Percentiles rank a stretch among this genome's conserved stretches.
Conservation (phyloP, 1,284 basidiomycete species). For the Ustilago trichophora region DNA sequence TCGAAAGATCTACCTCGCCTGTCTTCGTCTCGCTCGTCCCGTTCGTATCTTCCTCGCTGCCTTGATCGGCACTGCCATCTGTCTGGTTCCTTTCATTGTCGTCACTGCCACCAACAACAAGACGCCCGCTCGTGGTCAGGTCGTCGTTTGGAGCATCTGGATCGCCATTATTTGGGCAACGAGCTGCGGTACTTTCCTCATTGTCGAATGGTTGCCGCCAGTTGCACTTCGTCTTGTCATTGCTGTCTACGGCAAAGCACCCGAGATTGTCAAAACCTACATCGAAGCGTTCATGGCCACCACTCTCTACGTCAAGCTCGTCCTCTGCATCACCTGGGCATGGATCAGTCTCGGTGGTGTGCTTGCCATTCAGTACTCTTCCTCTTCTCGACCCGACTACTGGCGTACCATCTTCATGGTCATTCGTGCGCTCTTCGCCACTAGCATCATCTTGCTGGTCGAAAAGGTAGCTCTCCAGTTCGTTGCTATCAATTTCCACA, state of each 20-base stretch:
- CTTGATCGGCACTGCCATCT: slow-evolving; percentile 58
- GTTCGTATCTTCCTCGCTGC: slow-evolving; percentile 56
- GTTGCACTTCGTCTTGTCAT: slow-evolving; percentile 50
- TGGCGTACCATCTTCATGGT: slow-evolving; percentile 51
- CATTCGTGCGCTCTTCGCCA: slow-evolving; percentile 57
- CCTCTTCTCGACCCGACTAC: slow-evolving; percentile 41
- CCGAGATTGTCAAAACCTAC: slow-evolving; percentile 56
- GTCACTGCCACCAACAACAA: slow-evolving; percentile 41
- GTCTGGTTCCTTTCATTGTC: slow-evolving; percentile 60
- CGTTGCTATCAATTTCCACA: slow-evolving; percentile 64
- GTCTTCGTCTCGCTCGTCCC: slow-evolving; percentile 56
- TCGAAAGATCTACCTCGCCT: slow-evolving; percentile 53
- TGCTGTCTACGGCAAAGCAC: slow-evolving; percentile 57
- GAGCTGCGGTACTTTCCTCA: slow-evolving; percentile 56
- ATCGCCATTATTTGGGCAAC: slow-evolving; percentile 63
- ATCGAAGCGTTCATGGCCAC: slow-evolving; percentile 58
- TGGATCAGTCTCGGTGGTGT: slow-evolving; percentile 64
- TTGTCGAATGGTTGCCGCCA: slow-evolving; percentile 56
- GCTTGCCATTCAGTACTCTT: slow-evolving; percentile 42
- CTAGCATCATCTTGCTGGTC: slow-evolving; percentile 52
- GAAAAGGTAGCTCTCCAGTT: slow-evolving; percentile 59
- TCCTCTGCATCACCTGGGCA: slow-evolving; percentile 63
- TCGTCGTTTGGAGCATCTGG: slow-evolving; percentile 62
- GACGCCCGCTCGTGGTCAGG: slow-evolving; percentile 39
- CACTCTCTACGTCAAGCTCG: slow-evolving; percentile 55